phyloP scores from a whole-genome alignment of 2,329 filamentous ascomycete species.

The Thyridium curvatum region DNA sequence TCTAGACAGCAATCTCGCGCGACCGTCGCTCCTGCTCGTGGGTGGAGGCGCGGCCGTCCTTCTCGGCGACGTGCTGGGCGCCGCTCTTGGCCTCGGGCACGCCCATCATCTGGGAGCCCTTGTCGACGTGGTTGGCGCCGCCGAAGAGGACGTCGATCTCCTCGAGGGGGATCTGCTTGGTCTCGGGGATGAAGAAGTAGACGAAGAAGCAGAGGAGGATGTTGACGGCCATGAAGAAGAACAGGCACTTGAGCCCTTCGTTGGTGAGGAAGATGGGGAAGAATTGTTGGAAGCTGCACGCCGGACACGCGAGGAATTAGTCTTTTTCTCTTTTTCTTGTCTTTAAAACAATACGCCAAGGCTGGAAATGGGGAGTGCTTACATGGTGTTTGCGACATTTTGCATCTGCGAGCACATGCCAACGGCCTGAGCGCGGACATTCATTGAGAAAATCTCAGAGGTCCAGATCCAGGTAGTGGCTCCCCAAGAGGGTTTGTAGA shows the following conservation, averaged over 20 bases:
- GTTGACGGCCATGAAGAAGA: conserved; percentile 35
- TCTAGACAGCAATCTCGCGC: not conserved
- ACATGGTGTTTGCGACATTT: conserved; percentile 56
- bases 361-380: not conserved
- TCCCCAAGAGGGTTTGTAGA: conserved; percentile 62
- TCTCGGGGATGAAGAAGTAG: conserved; percentile 39
- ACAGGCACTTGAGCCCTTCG: conserved; percentile 29
- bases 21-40: conserved; percentile 6
- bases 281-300: conserved; percentile 53
- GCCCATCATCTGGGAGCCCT: conserved; percentile 40
- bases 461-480: conserved; percentile 65
- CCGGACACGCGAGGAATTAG: no score
- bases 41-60: conserved; percentile 6
- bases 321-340: no score
- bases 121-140: conserved; percentile 48
- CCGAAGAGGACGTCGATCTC: conserved; percentile 52
- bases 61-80: conserved; percentile 10
- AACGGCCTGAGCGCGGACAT: conserved; percentile 64
- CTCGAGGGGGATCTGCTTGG: conserved; percentile 41
- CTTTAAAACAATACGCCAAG: no score
- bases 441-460: conserved; percentile 61
- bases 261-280: conserved; percentile 54
- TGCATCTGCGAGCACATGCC: conserved; percentile 55
- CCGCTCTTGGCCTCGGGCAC: conserved; percentile 9
- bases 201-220: conserved; percentile 37